Evolutionary conservation across 73 alveolate genomes (phyloP).

Genomic region (Effrenium voratum): DNA sequence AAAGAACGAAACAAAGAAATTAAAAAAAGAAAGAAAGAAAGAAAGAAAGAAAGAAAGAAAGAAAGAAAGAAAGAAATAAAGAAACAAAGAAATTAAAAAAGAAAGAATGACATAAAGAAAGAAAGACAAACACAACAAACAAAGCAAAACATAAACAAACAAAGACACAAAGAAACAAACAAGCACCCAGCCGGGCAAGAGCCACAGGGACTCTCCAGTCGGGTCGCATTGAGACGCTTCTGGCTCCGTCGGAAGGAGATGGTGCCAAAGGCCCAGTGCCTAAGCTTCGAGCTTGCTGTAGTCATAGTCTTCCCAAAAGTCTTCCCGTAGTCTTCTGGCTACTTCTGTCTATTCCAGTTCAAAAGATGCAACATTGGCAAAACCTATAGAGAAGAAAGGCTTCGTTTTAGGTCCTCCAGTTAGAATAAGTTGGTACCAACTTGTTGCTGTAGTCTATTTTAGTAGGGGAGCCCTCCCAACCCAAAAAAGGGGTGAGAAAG

Average conservation of each 20-base stretch:
- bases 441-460: not conserved
- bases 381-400: not conserved
- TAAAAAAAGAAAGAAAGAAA: too few species aligned
- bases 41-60: not conserved
- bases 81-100: not conserved
- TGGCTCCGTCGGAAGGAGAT: slow-evolving; percentile 42
- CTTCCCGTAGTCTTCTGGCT: not conserved
- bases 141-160: too few species aligned
- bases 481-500: too few species aligned
- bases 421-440: not conserved
- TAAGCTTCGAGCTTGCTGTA: not conserved
- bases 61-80: not conserved
- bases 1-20: too few species aligned
- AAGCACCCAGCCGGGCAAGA: not conserved
- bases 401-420: not conserved
- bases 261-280: slow-evolving; percentile 25
- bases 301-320: not conserved
- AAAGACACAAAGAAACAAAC: too few species aligned
- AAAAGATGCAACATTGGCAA: too few species aligned
- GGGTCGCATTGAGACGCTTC: slow-evolving; percentile 3
- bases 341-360: not conserved
- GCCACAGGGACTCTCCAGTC: not conserved
- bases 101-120: too few species aligned
- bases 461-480: too few species aligned
- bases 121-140: too few species aligned